Conservation (phyloP, 371 early-diverging fungal genomes). For the Dentiscutata heterogama region DNA sequence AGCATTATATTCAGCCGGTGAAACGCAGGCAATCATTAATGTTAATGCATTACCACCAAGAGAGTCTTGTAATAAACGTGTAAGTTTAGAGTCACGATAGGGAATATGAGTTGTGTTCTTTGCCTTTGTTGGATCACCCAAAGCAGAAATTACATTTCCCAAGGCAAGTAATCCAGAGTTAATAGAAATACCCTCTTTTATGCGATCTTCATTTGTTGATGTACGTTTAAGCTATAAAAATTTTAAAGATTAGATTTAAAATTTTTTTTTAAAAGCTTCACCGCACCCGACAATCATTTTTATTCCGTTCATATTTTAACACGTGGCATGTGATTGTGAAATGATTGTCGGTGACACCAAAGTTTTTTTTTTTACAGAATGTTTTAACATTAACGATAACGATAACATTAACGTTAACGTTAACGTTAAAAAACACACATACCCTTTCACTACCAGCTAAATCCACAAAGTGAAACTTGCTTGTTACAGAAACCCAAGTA, state of each 20-base stretch:
- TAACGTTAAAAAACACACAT: conserved; percentile 48
- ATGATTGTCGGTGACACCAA: not conserved
- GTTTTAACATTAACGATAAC: too few relatives aligned
- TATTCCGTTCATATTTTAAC: too few relatives aligned
- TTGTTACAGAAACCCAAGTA: conserved; percentile 60
- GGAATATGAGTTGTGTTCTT: conserved; percentile 81
- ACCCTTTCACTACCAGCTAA: conserved; percentile 99
- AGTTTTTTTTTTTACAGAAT: too few relatives aligned
- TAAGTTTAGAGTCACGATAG: conserved; percentile 98
- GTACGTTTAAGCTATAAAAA: conserved; percentile 89
- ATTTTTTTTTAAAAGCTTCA: too few relatives aligned
- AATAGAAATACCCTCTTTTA: conserved; percentile 98
- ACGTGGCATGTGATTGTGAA: not conserved
- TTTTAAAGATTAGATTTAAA: too few relatives aligned
- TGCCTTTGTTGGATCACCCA: conserved; percentile 87
- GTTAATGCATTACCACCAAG: conserved; percentile 94
- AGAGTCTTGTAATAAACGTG: conserved; percentile 95
- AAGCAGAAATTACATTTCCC: conserved; percentile 98
- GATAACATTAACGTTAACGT: too few relatives aligned
- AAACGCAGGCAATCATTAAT: conserved; percentile 95
- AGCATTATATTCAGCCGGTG: conserved; percentile 81
- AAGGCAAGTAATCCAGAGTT: conserved; percentile 98
- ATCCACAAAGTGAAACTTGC: conserved; percentile 99
- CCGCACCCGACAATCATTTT: too few relatives aligned
- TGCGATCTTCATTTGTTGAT: conserved; percentile 92